phyloP scores from a whole-genome alignment of 2,329 filamentous ascomycete species.

The Penicillium sp. region DNA sequence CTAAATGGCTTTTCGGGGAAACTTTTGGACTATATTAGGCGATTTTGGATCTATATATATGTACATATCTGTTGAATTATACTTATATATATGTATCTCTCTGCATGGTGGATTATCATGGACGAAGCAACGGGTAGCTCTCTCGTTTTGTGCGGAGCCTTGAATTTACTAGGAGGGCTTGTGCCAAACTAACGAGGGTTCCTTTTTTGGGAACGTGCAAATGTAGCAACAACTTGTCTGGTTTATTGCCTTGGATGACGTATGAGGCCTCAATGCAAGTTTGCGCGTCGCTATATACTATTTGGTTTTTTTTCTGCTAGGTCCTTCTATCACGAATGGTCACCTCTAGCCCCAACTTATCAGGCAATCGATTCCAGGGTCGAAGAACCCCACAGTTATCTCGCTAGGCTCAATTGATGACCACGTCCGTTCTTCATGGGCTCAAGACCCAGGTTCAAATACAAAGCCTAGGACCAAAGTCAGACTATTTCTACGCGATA shows the following conservation, averaged over 20 bases:
- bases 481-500: not conserved
- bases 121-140: not conserved
- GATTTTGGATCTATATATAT: conserved; percentile 2
- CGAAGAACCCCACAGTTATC: not conserved
- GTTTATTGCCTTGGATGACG: not conserved
- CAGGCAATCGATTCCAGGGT: not conserved
- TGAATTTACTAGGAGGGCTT: not conserved
- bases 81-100: not conserved
- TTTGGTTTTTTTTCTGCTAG: too few species aligned
- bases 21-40: not conserved
- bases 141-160: not conserved
- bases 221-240: not conserved
- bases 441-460: not conserved
- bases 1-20: conserved; percentile 26
- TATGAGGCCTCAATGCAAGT: not conserved
- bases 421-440: not conserved
- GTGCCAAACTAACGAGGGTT: not conserved
- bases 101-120: not conserved
- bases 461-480: too few species aligned
- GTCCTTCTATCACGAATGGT: not conserved
- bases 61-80: conserved; percentile 1
- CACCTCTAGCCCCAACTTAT: not conserved
- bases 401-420: not conserved
- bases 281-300: not conserved
- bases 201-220: not conserved